Conservation (phyloP, 306 rosid genomes). For the Malus asiatica region DNA sequence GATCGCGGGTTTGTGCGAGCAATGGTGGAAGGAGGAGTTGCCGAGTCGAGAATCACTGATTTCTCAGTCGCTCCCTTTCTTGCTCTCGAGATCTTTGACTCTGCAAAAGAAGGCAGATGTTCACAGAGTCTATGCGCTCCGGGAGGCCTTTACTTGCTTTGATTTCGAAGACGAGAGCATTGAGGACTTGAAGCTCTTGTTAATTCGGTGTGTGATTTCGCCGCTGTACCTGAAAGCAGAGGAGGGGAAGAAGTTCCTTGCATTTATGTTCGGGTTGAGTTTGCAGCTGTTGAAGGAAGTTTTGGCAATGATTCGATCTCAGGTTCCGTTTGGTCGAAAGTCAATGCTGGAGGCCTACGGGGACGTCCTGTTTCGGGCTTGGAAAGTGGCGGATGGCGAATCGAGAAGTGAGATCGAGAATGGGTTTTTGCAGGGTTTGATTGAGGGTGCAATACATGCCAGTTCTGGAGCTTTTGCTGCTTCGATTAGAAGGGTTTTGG, state of each 20-base stretch:
- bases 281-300: slow-evolving; percentile 59
- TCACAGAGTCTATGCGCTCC: slow-evolving; percentile 61
- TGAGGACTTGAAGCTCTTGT: slow-evolving; percentile 62
- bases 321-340: slow-evolving; percentile 82
- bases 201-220: slow-evolving; percentile 58
- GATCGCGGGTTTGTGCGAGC: slow-evolving; percentile 56
- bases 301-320: slow-evolving; percentile 80
- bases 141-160: slow-evolving; percentile 62
- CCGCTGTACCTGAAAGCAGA: slow-evolving; percentile 72
- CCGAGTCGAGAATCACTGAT: slow-evolving; percentile 57
- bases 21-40: slow-evolving; percentile 83
- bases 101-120: slow-evolving; percentile 72
- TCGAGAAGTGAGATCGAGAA: slow-evolving; percentile 47
- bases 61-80: slow-evolving; percentile 67
- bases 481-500: slow-evolving; percentile 69
- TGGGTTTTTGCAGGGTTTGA: slow-evolving; percentile 68
- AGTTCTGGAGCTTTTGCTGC: slow-evolving; percentile 50
- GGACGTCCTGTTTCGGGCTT: slow-evolving; percentile 74
- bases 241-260: slow-evolving; percentile 72
- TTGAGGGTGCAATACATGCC: slow-evolving; percentile 64
- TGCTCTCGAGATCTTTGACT: slow-evolving; percentile 59
- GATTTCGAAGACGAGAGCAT: slow-evolving; percentile 85
- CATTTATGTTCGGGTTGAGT: slow-evolving; percentile 59
- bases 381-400: slow-evolving; percentile 54
- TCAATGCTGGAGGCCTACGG: slow-evolving; percentile 82